Evolutionary conservation across 768 basidiomycete species (phyloP).

Genomic region (Tylopilus sp.): DNA sequence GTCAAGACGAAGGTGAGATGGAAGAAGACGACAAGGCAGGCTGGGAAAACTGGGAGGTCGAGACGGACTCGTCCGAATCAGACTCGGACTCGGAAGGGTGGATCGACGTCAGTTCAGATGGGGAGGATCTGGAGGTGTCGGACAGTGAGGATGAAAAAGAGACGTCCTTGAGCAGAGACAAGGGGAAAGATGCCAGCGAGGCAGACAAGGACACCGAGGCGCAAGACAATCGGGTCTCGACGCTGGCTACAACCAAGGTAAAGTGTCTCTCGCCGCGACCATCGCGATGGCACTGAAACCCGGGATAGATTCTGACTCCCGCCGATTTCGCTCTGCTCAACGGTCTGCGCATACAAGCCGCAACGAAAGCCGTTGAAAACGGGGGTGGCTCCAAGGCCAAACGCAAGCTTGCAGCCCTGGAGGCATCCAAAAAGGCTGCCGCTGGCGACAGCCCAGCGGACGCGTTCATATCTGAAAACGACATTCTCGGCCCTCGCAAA

Average conservation of each 20-base stretch:
- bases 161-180: constrained; percentile 6
- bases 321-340: constrained; percentile 93
- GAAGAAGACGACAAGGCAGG: constrained; percentile 65
- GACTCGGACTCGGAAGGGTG: constrained; percentile 66
- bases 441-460: constrained; percentile 42
- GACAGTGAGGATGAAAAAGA: constrained; percentile 79
- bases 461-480: constrained; percentile 78
- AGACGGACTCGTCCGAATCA: constrained; percentile 61
- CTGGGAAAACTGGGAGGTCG: constrained; percentile 90
- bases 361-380: constrained; percentile 61
- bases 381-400: constrained; percentile 77
- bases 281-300: background rate
- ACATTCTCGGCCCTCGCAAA: constrained; percentile 92
- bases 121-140: constrained; percentile 66
- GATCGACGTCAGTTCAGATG: constrained; percentile 75
- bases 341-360: constrained; percentile 81
- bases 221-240: constrained; percentile 48
- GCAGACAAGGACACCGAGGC: constrained; percentile 20
- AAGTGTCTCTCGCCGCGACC: background rate
- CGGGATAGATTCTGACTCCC: constrained; percentile 84
- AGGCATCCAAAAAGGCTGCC: constrained; percentile 61
- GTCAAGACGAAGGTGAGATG: constrained; percentile 56
- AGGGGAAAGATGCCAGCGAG: background rate
- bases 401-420: constrained; percentile 81
- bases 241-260: constrained; percentile 80